These are phyloP conservation scores for Lunularia cruciata DNA, from an alignment of 225 moss, liverwort and hornwort species.

Conservation along the genomic window DNA sequence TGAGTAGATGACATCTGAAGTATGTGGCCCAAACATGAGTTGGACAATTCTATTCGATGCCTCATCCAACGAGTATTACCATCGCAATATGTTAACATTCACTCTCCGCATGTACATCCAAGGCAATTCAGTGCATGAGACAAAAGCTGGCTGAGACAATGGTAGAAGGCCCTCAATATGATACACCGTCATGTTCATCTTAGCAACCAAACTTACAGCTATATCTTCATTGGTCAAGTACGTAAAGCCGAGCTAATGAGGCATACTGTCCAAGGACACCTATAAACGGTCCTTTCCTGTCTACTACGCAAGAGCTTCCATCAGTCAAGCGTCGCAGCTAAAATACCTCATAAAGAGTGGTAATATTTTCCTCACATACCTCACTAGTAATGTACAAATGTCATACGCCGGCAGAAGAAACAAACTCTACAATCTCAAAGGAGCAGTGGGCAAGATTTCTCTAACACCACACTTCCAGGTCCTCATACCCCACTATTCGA, in stretches of 20 bases:
- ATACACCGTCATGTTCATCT: constrained; percentile 2
- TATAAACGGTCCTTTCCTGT: background rate
- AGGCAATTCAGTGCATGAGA: background rate
- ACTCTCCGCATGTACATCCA: too few species aligned
- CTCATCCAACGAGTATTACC: too few species aligned
- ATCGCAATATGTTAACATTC: too few species aligned
- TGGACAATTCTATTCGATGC: too few species aligned
- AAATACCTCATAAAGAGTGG: background rate
- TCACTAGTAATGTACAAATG: constrained; percentile 4
- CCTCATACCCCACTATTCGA: background rate
- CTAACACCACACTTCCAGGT: background rate
- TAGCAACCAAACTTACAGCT: too few species aligned
- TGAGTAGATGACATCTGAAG: too few species aligned
- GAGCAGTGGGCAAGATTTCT: background rate
- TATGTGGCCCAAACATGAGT: too few species aligned
- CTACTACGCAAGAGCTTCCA: background rate
- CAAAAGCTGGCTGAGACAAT: background rate
- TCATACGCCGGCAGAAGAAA: background rate
- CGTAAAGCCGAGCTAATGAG: background rate
- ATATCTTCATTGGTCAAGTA: background rate
- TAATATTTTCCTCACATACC: background rate
- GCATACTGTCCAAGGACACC: background rate
- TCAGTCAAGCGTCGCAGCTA: background rate
- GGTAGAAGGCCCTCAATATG: background rate
- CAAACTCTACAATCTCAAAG: background rate